Evolutionary conservation across 2,329 filamentous ascomycete species (phyloP), one percentile per base, ranked within the genome.

Genomic region (Phoma sp.): DNA sequence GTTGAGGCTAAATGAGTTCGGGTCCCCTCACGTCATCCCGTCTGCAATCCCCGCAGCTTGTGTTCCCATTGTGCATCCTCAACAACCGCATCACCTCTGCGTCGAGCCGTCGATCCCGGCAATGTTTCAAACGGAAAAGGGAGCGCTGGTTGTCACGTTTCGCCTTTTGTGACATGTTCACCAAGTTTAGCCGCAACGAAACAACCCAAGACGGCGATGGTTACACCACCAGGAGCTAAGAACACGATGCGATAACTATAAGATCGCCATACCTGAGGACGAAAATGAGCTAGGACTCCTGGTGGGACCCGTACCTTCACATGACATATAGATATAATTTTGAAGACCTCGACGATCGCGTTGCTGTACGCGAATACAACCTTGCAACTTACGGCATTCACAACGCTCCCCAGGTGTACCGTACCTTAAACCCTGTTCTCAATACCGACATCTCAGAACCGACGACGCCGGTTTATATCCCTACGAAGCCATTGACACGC

Each of bases 1-100:
- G 10, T 37, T 7, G 17, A 24, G 21, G 25, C 31, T 17, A 19
- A 41, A 19, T 19, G 19, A 44, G 32, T 35, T 13, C 46, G 52
- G 52, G 12, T 55, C 52, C 52, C 52, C 52, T 55, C 52, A 55
- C 41, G 45, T 50, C 44, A 55, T 35, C 33, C 43, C 44, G 50
- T 17, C 35, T 52, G 41, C 41, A 45, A 39, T 31, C 46, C 52
- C 52, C 41, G 46, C 52, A 35, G 29, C 25, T 39, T 27, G 44
- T 46, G 46, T 31, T 29, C 41, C 36, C 40, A 48, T 15, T 17
- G 37, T n/a, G 32, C 32, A 38, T 17, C 9, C n/a, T 32, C 19
- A 32, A 36, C 36, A 8, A 24, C 22, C 37, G 25, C 41, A 36
- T 43, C 38, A 36, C 31, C 9, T n/a, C 12, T 19, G 5, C n/a